These are phyloP conservation scores for Chlorella sp. DNA, from an alignment of 139 green algal genomes.

Conservation along the genomic window DNA sequence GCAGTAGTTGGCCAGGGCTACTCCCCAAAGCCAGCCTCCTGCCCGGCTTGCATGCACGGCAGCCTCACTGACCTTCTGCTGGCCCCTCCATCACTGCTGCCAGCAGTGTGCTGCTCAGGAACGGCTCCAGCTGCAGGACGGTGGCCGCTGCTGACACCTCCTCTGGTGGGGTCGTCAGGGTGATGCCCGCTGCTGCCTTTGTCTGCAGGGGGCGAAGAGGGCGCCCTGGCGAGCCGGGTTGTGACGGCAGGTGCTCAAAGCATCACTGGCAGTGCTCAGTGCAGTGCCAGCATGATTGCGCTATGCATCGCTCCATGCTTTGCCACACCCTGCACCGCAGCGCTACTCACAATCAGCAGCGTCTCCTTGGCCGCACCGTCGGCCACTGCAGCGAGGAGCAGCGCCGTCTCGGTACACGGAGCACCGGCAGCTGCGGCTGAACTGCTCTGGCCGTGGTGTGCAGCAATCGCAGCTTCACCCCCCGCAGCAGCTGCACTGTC, in stretches of 20 bases:
- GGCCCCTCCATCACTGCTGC: neutral
- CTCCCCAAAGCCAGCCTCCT: too few relatives aligned
- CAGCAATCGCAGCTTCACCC: neutral
- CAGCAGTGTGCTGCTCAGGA: neutral
- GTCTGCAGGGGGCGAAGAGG: too few relatives aligned
- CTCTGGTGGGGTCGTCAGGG: slow-evolving; percentile 14
- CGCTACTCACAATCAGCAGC: neutral
- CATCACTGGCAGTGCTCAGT: neutral
- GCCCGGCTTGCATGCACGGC: too few relatives aligned
- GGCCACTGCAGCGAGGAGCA: slow-evolving; percentile 1
- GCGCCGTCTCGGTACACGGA: neutral
- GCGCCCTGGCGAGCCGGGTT: too few relatives aligned
- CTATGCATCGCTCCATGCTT: neutral
- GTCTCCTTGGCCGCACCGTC: neutral
- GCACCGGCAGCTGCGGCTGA: neutral
- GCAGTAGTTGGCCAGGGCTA: too few relatives aligned
- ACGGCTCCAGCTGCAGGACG: slow-evolving; percentile 10
- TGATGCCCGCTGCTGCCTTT: neutral
- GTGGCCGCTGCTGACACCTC: slow-evolving; percentile 27
- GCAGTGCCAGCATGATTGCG: neutral
- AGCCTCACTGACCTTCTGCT: neutral
- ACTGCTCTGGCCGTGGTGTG: neutral
- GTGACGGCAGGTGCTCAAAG: too few relatives aligned
- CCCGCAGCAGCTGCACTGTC: too few relatives aligned
- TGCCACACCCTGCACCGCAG: neutral